Conservation (phyloP, 2,329 filamentous ascomycete species). For the Teratosphaeriaceae sp. region DNA sequence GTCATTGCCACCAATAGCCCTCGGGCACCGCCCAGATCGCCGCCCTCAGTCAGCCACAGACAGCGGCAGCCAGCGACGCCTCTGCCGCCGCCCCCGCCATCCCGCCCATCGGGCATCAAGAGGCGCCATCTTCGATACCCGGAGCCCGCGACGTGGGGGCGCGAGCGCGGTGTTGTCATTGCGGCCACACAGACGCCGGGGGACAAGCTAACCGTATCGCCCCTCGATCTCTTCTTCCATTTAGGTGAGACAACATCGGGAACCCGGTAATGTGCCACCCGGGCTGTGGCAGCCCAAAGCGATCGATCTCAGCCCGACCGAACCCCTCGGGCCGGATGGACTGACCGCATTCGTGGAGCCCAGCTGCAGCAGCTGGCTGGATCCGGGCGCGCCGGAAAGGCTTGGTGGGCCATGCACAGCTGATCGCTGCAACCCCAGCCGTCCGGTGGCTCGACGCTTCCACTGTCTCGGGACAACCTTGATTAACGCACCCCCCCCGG, state of each 20-base stretch:
- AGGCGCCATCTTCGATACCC: not conserved
- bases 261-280: no score
- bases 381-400: not conserved
- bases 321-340: not conserved
- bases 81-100: not conserved
- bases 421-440: not conserved
- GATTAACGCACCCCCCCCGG: not conserved
- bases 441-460: not conserved
- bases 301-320: not conserved
- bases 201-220: not conserved
- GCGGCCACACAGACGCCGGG: no score
- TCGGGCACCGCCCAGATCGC: not conserved
- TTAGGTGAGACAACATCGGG: no score
- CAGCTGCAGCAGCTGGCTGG: not conserved
- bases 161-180: no score
- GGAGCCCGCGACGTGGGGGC: not conserved
- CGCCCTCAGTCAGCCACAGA: not conserved
- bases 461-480: constrained; percentile 2
- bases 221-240: no score
- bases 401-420: not conserved
- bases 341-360: not conserved
- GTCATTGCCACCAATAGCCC: not conserved
- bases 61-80: not conserved
- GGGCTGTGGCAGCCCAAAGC: not conserved
- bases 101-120: not conserved